Evolutionary conservation across 345 rosid genomes (phyloP).

Genomic region (Boechera retrofracta): DNA sequence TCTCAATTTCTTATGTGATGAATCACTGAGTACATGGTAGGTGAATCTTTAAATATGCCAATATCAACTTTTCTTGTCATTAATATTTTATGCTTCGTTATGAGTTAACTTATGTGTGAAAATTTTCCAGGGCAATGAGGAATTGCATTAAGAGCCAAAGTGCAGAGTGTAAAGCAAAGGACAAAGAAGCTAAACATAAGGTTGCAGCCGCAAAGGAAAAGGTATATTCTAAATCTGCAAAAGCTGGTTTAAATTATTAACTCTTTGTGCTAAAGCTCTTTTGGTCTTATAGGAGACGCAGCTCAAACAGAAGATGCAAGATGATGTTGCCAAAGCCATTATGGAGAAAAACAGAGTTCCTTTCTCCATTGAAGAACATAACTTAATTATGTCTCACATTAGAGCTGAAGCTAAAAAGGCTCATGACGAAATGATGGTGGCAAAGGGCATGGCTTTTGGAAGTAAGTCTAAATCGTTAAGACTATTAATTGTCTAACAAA

Average conservation of each 20-base stretch:
- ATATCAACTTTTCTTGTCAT: constrained; percentile 3
- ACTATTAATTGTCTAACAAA: background rate
- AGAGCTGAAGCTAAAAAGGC: constrained; percentile 65
- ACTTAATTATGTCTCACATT: constrained; percentile 53
- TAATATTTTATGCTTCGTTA: background rate
- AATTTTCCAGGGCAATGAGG: constrained; percentile 21
- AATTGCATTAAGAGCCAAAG: background rate
- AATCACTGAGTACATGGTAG: constrained; percentile 54
- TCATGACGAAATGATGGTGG: constrained; percentile 61
- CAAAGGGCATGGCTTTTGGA: constrained; percentile 48
- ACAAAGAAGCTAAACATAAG: constrained; percentile 19
- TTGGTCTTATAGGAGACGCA: constrained; percentile 57
- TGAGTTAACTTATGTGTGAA: background rate
- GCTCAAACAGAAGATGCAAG: constrained; percentile 60
- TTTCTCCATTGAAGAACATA: constrained; percentile 60
- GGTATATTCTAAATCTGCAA: constrained; percentile 1
- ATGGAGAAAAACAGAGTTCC: constrained; percentile 60
- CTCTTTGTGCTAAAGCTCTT: constrained; percentile 6
- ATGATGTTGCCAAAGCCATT: constrained; percentile 65
- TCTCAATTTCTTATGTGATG: constrained; percentile 58
- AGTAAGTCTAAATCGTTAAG: constrained; percentile 49
- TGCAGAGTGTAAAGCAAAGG: background rate
- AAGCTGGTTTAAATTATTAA: background rate
- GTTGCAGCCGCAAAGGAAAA: constrained; percentile 53
- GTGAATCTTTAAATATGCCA: background rate